Evolutionary conservation across 345 rosid species (phyloP).

Genomic region (Cardamine chenopodiifolia): DNA sequence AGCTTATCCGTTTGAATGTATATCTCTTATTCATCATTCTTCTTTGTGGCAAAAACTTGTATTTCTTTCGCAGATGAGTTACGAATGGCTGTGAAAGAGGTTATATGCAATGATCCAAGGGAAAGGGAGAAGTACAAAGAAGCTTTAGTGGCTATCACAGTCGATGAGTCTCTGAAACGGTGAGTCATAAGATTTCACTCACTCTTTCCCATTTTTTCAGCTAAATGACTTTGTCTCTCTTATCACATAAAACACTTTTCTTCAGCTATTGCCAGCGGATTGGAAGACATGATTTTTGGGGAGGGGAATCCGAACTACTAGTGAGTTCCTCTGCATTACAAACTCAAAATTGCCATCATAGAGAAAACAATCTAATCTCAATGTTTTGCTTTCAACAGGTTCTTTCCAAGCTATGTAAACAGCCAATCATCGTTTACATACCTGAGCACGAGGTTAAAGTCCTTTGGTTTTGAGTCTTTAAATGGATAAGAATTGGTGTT

Average conservation of each 20-base stretch:
- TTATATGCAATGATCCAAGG: conserved; percentile 61
- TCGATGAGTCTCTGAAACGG: conserved; percentile 85
- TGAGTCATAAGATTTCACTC: conserved; percentile 30
- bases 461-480: conserved; percentile 1
- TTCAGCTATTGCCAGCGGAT: conserved; percentile 80
- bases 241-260: conserved; percentile 4
- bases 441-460: conserved; percentile 76
- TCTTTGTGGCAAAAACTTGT: background rate
- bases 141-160: conserved; percentile 75
- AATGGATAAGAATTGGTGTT: background rate
- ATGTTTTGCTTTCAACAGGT: conserved; percentile 53
- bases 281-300: conserved; percentile 79
- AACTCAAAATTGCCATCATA: background rate
- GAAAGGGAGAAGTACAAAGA: conserved; percentile 72
- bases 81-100: conserved; percentile 86
- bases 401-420: conserved; percentile 75
- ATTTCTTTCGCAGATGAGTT: conserved; percentile 60
- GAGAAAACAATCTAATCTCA: background rate
- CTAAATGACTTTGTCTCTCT: background rate
- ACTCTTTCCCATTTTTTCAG: background rate
- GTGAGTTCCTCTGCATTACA: conserved; percentile 47
- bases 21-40: background rate
- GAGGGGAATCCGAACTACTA: conserved; percentile 93
- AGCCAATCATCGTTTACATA: conserved; percentile 75
- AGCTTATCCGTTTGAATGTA: background rate